Evolutionary conservation across 2,329 filamentous ascomycete genomes (phyloP), one percentile per base, ranked within the genome.

Genomic region (Beauveria varroae): DNA sequence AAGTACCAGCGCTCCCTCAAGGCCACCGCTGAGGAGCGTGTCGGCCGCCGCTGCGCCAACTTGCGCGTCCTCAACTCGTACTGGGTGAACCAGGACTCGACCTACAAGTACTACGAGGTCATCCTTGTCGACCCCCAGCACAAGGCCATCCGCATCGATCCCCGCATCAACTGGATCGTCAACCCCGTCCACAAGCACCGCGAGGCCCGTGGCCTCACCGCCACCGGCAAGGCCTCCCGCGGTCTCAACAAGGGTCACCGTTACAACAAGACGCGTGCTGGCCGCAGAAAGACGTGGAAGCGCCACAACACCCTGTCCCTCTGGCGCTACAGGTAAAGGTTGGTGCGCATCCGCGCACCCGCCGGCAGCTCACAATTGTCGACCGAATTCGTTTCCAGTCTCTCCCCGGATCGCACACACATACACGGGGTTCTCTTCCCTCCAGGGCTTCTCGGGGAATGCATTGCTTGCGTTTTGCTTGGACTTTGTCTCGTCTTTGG

Each of bases 61-160:
- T 83, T 99, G 80, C 92, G 95, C 77, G 95, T 99, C 76, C 90
- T 99, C 76, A 99, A 99, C 90, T 98, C 93, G 68, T 99, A 99
- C 93, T 99, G 96, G 96, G 91, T 99, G 86, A 99, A 99, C 90
- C 92, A 98, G 87, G 95, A 99, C 86, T 97, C 93, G 65, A 99
- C 95, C 82, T 99, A 98, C 91, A 99, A 99, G 87, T 99, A 99
- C 90, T 99, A 87, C 86, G 95, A 99, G 84, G 88, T 98, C 81
- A 98, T 99, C 85, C 91, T 97, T 76, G 93, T 99, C 78, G 95
- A 99, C 85, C 95, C 95, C 78, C 90, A 96, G 85, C 95, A 99
- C 91, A 98, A 98, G 88, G 95, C 95, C 76, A 99, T 99, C 86
- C 95, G 95, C 81, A 91, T 90, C 77, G 95, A 99, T 80, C 84